These are phyloP conservation scores for Scheffersomyces quercinus DNA, from an alignment of 1,139 yeast genomes.

Conservation along the genomic window DNA sequence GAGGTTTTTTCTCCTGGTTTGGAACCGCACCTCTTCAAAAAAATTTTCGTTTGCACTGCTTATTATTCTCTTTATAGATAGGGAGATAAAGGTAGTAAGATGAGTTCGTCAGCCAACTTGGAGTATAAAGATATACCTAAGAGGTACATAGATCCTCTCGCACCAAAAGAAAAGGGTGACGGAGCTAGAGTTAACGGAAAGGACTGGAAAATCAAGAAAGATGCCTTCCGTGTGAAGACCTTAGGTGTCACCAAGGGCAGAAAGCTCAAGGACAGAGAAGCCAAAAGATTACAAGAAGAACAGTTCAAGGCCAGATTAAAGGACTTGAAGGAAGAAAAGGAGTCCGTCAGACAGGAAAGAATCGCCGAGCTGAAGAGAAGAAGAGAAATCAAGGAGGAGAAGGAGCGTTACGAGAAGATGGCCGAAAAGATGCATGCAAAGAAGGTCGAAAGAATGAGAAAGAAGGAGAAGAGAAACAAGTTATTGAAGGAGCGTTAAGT, in stretches of 20 bases:
- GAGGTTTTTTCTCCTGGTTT: neutral
- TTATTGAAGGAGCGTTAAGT: constrained; percentile 64
- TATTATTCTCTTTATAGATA: too few relatives aligned
- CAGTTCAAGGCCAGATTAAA: constrained; percentile 55
- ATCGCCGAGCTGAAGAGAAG: constrained; percentile 60
- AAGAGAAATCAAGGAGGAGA: constrained; percentile 69
- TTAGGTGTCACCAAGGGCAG: constrained; percentile 15
- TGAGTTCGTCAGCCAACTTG: constrained; percentile 11
- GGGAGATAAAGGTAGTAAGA: neutral
- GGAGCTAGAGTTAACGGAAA: constrained; percentile 28
- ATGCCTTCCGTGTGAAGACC: constrained; percentile 25
- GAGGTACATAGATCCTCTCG: constrained; percentile 22
- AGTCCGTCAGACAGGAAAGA: constrained; percentile 48
- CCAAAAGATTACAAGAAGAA: constrained; percentile 39
- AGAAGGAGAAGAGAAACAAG: constrained; percentile 81
- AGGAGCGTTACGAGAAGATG: constrained; percentile 68
- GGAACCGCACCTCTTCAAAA: neutral
- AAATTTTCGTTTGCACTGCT: neutral
- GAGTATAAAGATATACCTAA: constrained; percentile 20
- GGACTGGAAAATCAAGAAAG: constrained; percentile 28
- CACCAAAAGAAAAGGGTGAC: constrained; percentile 23
- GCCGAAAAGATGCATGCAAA: constrained; percentile 77
- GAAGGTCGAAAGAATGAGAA: constrained; percentile 75
- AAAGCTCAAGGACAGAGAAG: constrained; percentile 31
- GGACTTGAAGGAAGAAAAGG: constrained; percentile 63